Conservation (phyloP, 2,329 filamentous ascomycete species). For the Exophiala sp. region DNA sequence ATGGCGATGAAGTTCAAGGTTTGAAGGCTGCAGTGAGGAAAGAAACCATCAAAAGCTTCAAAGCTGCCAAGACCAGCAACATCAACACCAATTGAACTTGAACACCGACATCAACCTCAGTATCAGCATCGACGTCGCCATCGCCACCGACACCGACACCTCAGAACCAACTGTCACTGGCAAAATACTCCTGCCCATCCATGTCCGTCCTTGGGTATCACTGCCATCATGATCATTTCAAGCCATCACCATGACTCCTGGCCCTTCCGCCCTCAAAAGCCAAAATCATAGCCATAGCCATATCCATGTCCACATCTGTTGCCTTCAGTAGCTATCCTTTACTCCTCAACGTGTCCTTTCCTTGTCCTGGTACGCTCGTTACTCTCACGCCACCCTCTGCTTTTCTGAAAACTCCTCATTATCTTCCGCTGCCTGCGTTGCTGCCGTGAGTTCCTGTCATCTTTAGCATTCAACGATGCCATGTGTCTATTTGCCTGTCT, state of each 20-base stretch:
- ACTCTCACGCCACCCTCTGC: neutral
- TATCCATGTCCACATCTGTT: too few relatives aligned
- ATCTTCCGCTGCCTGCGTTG: neutral
- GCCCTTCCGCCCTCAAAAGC: neutral
- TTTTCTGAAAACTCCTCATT: neutral
- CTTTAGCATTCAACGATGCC: neutral
- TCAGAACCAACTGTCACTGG: neutral
- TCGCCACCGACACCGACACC: neutral
- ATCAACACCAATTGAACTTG: too few relatives aligned
- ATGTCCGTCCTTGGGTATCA: too few relatives aligned
- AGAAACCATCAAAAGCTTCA: constrained; percentile 2
- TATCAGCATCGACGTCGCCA: neutral
- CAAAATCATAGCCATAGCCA: neutral
- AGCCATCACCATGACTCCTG: neutral
- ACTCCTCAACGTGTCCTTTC: too few relatives aligned
- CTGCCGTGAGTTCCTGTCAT: neutral
- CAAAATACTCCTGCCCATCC: too few relatives aligned
- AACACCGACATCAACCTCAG: neutral
- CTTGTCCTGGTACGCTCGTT: neutral
- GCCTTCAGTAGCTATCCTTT: too few relatives aligned
- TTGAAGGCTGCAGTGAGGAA: too few relatives aligned
- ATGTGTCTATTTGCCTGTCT: neutral
- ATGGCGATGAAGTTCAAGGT: neutral
- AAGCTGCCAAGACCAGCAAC: neutral
- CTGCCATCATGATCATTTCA: too few relatives aligned